Base-by-base conservation (phyloP, 1,284 basidiomycete species). In the Melampsora allii-populina region DNA sequence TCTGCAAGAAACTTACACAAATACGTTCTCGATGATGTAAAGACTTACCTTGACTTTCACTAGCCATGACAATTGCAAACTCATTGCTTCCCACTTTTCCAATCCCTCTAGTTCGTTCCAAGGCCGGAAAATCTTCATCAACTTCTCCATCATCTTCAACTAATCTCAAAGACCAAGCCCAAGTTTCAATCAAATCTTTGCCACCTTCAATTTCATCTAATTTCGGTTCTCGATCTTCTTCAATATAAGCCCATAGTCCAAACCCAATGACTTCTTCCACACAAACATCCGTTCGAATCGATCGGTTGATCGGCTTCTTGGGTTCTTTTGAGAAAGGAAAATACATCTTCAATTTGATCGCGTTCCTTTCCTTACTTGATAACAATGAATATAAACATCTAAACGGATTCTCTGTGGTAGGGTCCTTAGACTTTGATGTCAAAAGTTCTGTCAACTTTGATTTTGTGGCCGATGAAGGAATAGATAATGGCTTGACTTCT, bases 61-160 rank as follows among this genome's bases (percentile, higher is more conserved):
- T 89, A 0, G 86, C 86, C 85, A 83, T 82, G 24, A 82, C 94
- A 19, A 98, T 86, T 5, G 94, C 96, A 81, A 94, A 97, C 48
- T 92, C 91, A 66, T 91, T 90, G 67, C 93, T 91, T 60, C 90
- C 91, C 83, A 98, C 97, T 79, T 92, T 94, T 45, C 88, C 86
- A 17, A 95, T 88, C 78, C 89, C 88, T 5, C 91, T 87, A 64
- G 88, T 88, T 45, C 95, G 85, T 80, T 98, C 96, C 12, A 96
- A 89, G 1, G 94, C 94, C 93, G 96, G 95, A 79, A 95, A 98
- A 82, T 99, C 96, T 81, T 98, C 95, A 80, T 99, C 96, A 0
- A 98, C 93, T 81, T 97, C 93, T 19, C 96, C 96, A 81, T 98
- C 94, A 66, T 94, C 92, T 80, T 99, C 95, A 7, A 94, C 92